Evolutionary conservation across 1,284 basidiomycete genomes (phyloP), one percentile per base, ranked within the genome.

Genomic region (Phellopilus nigrolimitatus): DNA sequence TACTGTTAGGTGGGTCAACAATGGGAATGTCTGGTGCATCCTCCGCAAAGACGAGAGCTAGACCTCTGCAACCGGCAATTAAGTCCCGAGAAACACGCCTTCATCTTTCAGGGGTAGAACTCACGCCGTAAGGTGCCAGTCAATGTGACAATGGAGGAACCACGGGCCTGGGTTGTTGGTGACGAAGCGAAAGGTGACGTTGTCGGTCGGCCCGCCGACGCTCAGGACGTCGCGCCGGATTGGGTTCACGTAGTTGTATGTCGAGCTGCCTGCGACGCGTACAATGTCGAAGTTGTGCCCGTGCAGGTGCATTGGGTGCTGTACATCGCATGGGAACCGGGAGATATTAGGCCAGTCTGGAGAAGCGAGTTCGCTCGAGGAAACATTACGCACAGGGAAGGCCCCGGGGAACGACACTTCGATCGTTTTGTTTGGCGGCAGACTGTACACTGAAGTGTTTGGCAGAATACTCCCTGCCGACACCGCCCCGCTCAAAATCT

Each of bases 401-500:
- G 56, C 49, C 9, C 53, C 55, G 42, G 67, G 65, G 38, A 72
- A 60, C 1, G 61, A 60, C 4, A 72, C 44, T 51, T 73, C 66
- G 22, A 72, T 64, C 8, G 62, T 63, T 43, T 66, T 63, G 52
- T 69, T 62, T 17, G 46, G 44, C 0, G 58, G 62, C 2, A 69
- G 59, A 17, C 45, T 43, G 33, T 65, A 64, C 3, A 70, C 54
- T 13, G 60, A 61, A 25, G 68, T 65, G 0, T 55, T 27, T 1
- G 69, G 67, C 9, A 71, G 56, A 1, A 71, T 57, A 7, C 64
- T 60, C n/a, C 61, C 59, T 2, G 68, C 61, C 1, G 46, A 56
- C 22, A 59, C 49, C 5, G 64, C 58, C 2, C 69, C 69, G 41
- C 63, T 67, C 33, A 71, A 51, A 40, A 72, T 68, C 56, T 71